These are phyloP conservation scores for Solanum pennellii DNA, from an alignment of 257 asterid species.

Conservation along the genomic window DNA sequence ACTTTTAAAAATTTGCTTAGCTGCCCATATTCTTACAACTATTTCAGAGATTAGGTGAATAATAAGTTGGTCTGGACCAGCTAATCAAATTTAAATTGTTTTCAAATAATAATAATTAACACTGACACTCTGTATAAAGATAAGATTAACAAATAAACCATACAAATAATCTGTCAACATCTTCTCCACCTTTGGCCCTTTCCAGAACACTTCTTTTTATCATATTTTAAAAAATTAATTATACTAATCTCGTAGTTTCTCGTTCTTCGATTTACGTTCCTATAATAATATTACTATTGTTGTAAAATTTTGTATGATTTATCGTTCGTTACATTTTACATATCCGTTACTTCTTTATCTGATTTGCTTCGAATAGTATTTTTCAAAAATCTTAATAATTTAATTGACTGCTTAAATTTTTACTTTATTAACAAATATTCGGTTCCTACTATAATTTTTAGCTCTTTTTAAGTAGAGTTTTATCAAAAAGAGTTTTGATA, in stretches of 20 bases:
- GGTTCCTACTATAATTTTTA: background rate
- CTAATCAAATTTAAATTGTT: constrained; percentile 3
- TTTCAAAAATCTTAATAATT: too few species aligned
- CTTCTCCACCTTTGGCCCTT: constrained; percentile 6
- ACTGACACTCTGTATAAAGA: constrained; percentile 38
- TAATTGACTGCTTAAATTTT: background rate
- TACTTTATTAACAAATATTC: background rate
- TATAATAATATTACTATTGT: background rate
- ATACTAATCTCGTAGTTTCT: background rate
- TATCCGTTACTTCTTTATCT: too few species aligned
- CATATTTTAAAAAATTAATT: background rate
- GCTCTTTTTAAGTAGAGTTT: fast-evolving
- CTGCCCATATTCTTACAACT: constrained; percentile 17
- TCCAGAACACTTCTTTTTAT: constrained; percentile 27
- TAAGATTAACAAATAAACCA: constrained; percentile 25
- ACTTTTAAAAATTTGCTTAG: constrained; percentile 3
- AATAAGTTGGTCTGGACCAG: constrained; percentile 20
- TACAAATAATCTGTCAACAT: constrained; percentile 24
- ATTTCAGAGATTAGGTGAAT: constrained; percentile 18
- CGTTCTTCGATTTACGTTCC: background rate
- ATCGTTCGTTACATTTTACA: background rate
- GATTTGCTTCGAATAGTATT: too few species aligned
- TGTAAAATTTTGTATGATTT: background rate
- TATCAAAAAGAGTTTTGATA: fast-evolving
- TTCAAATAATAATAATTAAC: background rate